Base-by-base conservation (phyloP, 148 eudicot species). In the Camellia granthamiana region DNA sequence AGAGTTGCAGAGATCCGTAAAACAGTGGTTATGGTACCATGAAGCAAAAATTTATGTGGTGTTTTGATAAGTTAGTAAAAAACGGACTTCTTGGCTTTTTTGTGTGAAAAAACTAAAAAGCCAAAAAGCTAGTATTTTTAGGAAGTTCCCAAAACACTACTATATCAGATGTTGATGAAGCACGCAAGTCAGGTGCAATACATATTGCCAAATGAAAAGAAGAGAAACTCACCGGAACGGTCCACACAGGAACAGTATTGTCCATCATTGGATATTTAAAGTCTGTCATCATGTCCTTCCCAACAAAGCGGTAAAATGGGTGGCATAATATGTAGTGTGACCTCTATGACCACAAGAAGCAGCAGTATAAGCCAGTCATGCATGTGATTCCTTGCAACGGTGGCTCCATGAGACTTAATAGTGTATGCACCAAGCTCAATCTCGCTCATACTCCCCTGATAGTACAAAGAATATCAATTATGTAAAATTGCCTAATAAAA, bases 221-320 rank as follows among this genome's bases (percentile, higher is more conserved):
- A 62, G 52, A 68, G 30, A 46, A 51, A 82, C 91, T 79, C 83
- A 94, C 98, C 64, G 97, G 93, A 81, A 91, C 97, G 59, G 90
- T 86, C 98, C 96, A 91, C 1, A 88, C n/a, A 3, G 98, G 97
- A 23, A 93, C 81, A 7, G 98, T 90, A 80, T 90, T 91, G 19
- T 80, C 80, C 71, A 91, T 83, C 85, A 93, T 47, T 0, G 97
- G 97, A 63, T 90, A 95, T 75, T 80, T 89, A 13, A 95, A 90
- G 81, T 93, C 94, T 14, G 80, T 82, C 94, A 95, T 95, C 96
- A 95, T 91, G 62, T 85, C 92, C 84, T 85, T 83, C 38, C 98
- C 96, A 55, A 95, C 93, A 78, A 85, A 95, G 19, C 98, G 93
- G 69, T 91, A 78, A 84, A 91, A 95, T 16, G n/a, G n/a, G n/a